Evolutionary conservation across 1,284 basidiomycete species (phyloP).

Genomic region (Ustilago trichophora): DNA sequence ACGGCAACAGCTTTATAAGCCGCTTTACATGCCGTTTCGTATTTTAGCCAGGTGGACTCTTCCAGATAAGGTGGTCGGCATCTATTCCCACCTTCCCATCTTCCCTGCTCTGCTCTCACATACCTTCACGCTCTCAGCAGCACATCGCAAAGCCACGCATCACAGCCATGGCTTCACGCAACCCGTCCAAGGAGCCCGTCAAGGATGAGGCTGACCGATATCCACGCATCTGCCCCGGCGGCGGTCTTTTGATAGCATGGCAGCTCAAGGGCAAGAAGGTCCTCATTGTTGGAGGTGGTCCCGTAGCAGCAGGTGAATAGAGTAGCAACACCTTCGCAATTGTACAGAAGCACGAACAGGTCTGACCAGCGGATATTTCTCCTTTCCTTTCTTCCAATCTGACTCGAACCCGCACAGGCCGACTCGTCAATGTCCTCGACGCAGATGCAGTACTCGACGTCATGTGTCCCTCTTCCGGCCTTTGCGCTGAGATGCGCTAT

Average conservation of each 20-base stretch:
- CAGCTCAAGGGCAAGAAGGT: constrained; percentile 82
- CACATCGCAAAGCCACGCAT: background rate
- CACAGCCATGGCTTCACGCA: constrained; percentile 36
- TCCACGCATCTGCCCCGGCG: constrained; percentile 69
- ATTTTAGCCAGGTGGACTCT: background rate
- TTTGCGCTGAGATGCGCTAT: constrained; percentile 61
- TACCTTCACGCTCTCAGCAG: background rate
- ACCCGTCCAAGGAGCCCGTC: constrained; percentile 13
- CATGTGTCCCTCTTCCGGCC: constrained; percentile 57
- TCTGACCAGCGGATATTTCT: too few relatives aligned
- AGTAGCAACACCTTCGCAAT: background rate
- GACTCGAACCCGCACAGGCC: constrained; percentile 16
- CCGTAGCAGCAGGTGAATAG: constrained; percentile 75
- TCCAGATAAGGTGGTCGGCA: too few relatives aligned
- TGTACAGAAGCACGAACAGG: background rate
- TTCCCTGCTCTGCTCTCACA: background rate
- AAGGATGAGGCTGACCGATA: constrained; percentile 37
- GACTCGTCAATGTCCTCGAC: constrained; percentile 63
- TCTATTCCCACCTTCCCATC: too few relatives aligned
- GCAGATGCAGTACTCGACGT: constrained; percentile 64
- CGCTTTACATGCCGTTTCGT: constrained; percentile 14
- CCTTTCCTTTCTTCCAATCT: background rate
- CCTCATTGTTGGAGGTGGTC: constrained; percentile 87
- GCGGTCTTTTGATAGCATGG: constrained; percentile 85
- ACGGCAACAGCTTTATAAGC: constrained; percentile 18